Conservation (phyloP, 1,284 basidiomycete species). For the Puccinia polysora region DNA sequence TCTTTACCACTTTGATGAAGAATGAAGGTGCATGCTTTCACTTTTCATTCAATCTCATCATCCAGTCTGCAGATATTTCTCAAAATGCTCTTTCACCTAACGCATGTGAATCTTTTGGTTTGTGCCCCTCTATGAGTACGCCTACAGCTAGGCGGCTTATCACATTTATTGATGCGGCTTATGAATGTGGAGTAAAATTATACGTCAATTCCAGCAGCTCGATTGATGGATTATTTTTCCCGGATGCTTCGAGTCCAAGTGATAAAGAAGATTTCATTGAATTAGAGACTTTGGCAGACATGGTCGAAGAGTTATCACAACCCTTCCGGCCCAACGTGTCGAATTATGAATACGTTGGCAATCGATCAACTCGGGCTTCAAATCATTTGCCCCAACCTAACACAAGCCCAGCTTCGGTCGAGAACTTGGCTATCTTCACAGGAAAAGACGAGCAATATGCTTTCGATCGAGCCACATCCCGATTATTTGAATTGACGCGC, state of each 20-base stretch:
- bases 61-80: no score
- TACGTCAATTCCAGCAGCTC: constrained; percentile 8
- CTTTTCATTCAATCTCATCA: no score
- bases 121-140: neutral
- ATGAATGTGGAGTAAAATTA: constrained; percentile 32
- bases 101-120: neutral
- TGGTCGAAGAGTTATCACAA: constrained; percentile 18
- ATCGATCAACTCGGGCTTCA: no score
- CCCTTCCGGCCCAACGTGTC: constrained; percentile 23
- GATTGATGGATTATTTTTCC: constrained; percentile 33
- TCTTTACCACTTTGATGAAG: constrained; percentile 61
- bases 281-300: constrained; percentile 24
- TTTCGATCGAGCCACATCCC: constrained; percentile 24
- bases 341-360: constrained; percentile 2
- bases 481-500: constrained; percentile 24
- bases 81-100: neutral
- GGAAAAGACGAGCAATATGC: constrained; percentile 39
- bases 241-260: neutral
- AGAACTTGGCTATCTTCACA: constrained; percentile 33
- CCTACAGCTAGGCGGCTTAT: constrained; percentile 23
- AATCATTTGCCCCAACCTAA: no score
- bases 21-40: constrained; percentile 58
- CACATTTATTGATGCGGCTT: constrained; percentile 35
- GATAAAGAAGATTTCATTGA: constrained; percentile 8
- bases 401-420: neutral